Evolutionary conservation across 2,329 filamentous ascomycete genomes (phyloP), one percentile per base, ranked within the genome.

Genomic region (Beauveria australis): DNA sequence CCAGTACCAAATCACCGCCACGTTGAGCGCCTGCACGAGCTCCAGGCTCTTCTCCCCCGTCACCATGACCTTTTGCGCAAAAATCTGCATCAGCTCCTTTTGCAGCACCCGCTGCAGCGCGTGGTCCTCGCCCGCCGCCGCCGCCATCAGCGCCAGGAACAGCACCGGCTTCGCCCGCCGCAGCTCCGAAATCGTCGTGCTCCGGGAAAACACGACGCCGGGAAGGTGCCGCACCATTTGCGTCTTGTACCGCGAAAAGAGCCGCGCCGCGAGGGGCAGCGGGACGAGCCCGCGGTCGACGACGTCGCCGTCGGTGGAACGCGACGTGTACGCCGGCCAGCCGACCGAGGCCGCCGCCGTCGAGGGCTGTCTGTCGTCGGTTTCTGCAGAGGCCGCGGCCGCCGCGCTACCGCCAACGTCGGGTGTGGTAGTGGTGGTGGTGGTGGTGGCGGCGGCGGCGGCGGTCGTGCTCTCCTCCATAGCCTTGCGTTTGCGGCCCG

Each of bases 1-100:
- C 71, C 86, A 86, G 71, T 96, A 95, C 89, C 91, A 96, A 22
- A 92, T 82, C n/a, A 87, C 85, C 7, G 85, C 80, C 3, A 96
- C 77, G 61, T 90, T 81, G 46, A 96, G 76, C 1, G 89, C 84
- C 74, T 96, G 92, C 9, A 95, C 84, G 7, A 96, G 78, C 72
- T 96, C 92, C 19, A 96, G 74, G 41, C 84, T 90, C 77, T 95
- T 96, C 67, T 91, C 86, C 14, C 89, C 91, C 7, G 83, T 82
- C 33, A 91, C 77, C 66, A 94, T 82, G 46, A 93, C 81, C 65
- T 85, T 85, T 49, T 94, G 87, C 3, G 89, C 89, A 59, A 94
- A 82, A 12, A 85, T 77, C 63, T 86, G 84, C 76, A 91, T 88
- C 60, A 91, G 75, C 67, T 94, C 86, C 63, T 81, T 82, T 10